Base-by-base conservation (phyloP, 169 alveolate genomes). In the Cryptosporidium ubiquitum region DNA sequence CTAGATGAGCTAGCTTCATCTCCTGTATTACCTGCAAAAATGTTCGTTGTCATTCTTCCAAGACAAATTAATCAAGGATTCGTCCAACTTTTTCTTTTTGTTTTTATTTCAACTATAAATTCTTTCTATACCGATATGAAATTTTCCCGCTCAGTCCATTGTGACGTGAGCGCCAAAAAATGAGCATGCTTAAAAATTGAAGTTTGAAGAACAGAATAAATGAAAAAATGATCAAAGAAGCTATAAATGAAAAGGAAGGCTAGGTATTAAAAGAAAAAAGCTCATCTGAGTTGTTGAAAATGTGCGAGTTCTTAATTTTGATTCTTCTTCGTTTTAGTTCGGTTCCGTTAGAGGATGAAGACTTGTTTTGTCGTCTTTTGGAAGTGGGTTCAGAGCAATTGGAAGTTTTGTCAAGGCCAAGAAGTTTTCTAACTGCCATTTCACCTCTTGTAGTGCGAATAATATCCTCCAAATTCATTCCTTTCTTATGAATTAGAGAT, bases 1-100 rank as follows among this genome's bases (percentile, higher is more conserved):
- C 97, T 86, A 6, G 95, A 58, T 9, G 93, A 55, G 14, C 42
- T 29, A 23, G 9, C 44, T 68, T 74, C 86, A 57, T 12, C 51
- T 20, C 12, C 42, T 12, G 40, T 49, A 37, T 23, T 61, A 12
- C 64, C 52, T 57, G 33, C 74, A 5, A 68, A 40, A 55, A 23
- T 47, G 7, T 23, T 39, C 44, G 20, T 20, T 14, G 23, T 49
- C 64, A 47, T 23, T 31, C 40, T 26, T 47, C 70, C 42, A 39
- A 58, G 29, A 31, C 3, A 35, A 70, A 16, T 84, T 39, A 60
- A 51, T 14, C 26, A 70, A 23, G 39, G 66, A 70, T 33, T 42
- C 39, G 9, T 9, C 66, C 18, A 55, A 23, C 35, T 2, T 55
- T 55, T 26, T 7, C 66, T 55, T 55, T 55, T 26, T 55, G 5